Evolutionary conservation across 2,329 filamentous ascomycete species (phyloP), one percentile per base, ranked within the genome.

Genomic region (Alternaria brassicicola): DNA sequence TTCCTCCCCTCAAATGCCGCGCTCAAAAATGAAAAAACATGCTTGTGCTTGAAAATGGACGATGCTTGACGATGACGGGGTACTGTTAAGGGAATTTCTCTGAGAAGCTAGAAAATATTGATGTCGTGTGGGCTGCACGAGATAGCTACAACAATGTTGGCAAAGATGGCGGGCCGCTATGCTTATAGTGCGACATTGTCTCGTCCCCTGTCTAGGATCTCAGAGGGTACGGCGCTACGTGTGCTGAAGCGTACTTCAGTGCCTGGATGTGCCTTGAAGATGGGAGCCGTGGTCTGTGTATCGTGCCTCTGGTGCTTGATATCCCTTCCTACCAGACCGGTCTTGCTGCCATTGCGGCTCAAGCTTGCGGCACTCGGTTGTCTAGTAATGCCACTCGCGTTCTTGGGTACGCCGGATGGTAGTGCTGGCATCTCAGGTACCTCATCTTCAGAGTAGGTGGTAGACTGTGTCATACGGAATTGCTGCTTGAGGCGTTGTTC

Each of bases 261-360:
- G 19, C 77, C 77, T 3, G 77, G 77, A 41, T 79, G 77, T 30
- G 72, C 70, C 45, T 71, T 68, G 66, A 79, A 79, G 26, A 79
- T 73, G 1, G 76, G 75, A n/a, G 76, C 76, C n/a, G 75, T 77
- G 4, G 73, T 76, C n/a, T 71, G 70, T 17, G 72, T 76, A 42
- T 73, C 71, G 36, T 76, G 73, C 12, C 75, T 69, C 49, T 73
- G 66, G 31, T 76, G 74, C 50, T 69, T 77, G 45, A 73, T 64
- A 38, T 73, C 68, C 35, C 68, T 73, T 30, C 73, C 72, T 8
- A 70, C 69, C 6, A 74, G 62, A 1, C 71, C 71, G n/a, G 45
- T 52, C 3, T 64, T 49, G 23, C 55, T 60, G 13, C 52, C 42
- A 23, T 52, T 57, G 25, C 55, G 41, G 17, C 25, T 28, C 23